A percentile compares a stretch with the other conserved stretches of the same genome.
These are phyloP conservation scores for Aquilaria sinensis DNA, from an alignment of 345 rosid genomes.

Conservation along the genomic window DNA sequence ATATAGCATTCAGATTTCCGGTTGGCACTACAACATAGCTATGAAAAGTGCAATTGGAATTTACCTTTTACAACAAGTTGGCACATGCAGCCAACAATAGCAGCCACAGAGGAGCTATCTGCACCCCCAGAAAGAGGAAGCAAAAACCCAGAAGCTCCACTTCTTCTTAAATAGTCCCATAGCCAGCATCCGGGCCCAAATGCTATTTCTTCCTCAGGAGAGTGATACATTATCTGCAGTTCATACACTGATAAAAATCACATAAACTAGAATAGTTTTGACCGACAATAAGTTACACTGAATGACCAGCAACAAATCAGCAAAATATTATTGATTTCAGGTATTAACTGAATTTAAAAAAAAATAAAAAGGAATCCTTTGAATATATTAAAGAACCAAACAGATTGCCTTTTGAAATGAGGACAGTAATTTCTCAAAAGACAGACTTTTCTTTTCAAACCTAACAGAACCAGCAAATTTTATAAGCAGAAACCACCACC, in stretches of 20 bases:
- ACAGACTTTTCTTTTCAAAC: too few relatives aligned
- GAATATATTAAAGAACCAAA: too few relatives aligned
- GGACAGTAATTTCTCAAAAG: too few relatives aligned
- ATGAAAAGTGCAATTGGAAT: background rate
- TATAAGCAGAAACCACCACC: too few relatives aligned
- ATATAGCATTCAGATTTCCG: background rate
- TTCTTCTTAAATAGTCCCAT: constrained; percentile 97
- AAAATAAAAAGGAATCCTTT: too few relatives aligned
- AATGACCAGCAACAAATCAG: too few relatives aligned
- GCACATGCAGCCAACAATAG: constrained; percentile 99
- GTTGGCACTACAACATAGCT: background rate
- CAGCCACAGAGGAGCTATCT: constrained; percentile 96
- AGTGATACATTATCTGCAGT: constrained; percentile 63
- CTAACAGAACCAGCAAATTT: too few relatives aligned
- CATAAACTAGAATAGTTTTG: too few relatives aligned
- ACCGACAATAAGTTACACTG: too few relatives aligned
- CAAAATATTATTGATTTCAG: too few relatives aligned
- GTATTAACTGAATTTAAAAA: too few relatives aligned
- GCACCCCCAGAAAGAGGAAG: constrained; percentile 99
- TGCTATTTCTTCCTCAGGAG: constrained; percentile 96
- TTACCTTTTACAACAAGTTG: constrained; percentile 93
- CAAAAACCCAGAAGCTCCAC: constrained; percentile 96
- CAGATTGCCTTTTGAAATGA: too few relatives aligned
- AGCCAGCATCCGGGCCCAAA: constrained; percentile 98
- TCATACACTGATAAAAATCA: background rate